A percentile compares a stretch with the other conserved stretches of the same genome.
phyloP scores from a whole-genome alignment of 1,284 basidiomycete species.

The Butyriboletus appendiculatus region DNA sequence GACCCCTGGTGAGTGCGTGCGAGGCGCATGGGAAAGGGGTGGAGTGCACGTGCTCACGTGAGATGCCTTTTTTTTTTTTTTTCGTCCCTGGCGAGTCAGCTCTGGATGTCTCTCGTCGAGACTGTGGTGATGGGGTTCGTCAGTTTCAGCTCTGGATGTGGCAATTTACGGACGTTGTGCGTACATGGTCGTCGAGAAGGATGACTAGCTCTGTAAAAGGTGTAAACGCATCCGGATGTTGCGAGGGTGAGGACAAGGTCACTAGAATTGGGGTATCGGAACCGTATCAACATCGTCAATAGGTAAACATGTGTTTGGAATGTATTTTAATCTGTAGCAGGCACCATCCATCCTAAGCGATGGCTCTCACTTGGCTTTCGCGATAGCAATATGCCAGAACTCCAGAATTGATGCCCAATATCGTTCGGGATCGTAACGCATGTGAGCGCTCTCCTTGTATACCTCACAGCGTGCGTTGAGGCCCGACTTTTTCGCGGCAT shows the following conservation, averaged over 20 bases:
- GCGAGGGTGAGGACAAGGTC: neutral
- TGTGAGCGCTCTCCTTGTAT: slow-evolving; percentile 53
- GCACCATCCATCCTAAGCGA: no score
- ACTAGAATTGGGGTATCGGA: neutral
- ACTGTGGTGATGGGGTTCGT: slow-evolving; percentile 5
- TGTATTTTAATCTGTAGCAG: neutral
- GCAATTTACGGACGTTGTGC: neutral
- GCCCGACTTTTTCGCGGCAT: slow-evolving; percentile 38
- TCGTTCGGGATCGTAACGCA: slow-evolving; percentile 44
- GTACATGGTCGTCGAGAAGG: neutral
- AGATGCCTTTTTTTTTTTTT: neutral
- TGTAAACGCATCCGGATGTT: neutral
- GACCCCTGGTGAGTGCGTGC: slow-evolving; percentile 6
- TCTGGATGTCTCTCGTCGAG: slow-evolving; percentile 11
- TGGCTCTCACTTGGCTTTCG: neutral
- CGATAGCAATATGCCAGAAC: slow-evolving; percentile 25
- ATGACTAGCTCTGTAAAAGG: neutral
- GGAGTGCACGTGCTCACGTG: neutral
- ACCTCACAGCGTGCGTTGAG: slow-evolving; percentile 40
- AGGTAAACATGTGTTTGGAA: neutral
- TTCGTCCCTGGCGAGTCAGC: neutral
- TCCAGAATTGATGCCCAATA: slow-evolving; percentile 28
- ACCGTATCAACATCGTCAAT: no score
- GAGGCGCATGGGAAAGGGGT: neutral
- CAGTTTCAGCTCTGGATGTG: slow-evolving; percentile 6